Conservation (phyloP, 805 yeast species). For the Sugiyamaella marilandica region DNA sequence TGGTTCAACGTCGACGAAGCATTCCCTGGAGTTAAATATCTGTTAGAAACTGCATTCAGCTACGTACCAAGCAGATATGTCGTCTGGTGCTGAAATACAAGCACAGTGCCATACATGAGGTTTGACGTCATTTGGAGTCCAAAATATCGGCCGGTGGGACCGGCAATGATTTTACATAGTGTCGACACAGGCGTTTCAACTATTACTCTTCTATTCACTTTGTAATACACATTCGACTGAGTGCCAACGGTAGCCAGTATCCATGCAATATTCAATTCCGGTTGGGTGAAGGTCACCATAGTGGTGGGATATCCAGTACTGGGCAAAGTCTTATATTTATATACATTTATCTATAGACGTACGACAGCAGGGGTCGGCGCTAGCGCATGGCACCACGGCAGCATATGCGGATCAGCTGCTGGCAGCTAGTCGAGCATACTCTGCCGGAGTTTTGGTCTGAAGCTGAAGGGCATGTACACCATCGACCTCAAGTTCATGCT, state of each 20-base stretch:
- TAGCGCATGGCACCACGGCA: no score
- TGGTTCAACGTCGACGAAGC: neutral
- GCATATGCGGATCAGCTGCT: neutral
- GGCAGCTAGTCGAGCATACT: slow-evolving; percentile 32
- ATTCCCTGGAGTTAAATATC: neutral
- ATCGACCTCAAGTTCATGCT: slow-evolving; percentile 58
- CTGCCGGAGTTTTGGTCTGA: slow-evolving; percentile 70
- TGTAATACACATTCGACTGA: neutral
- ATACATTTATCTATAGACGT: no score
- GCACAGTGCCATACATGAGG: slow-evolving; percentile 45
- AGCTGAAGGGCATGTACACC: slow-evolving; percentile 89
- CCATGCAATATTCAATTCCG: slow-evolving; percentile 13
- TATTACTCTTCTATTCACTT: slow-evolving; percentile 27
- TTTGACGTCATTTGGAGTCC: slow-evolving; percentile 38
- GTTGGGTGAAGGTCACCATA: neutral
- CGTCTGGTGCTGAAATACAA: slow-evolving; percentile 33
- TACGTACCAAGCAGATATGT: slow-evolving; percentile 1
- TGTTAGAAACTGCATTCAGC: neutral
- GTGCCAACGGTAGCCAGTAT: slow-evolving; percentile 15
- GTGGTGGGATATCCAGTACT: no score
- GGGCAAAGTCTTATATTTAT: no score
- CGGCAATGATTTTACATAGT: slow-evolving; percentile 35
- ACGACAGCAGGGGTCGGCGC: no score
- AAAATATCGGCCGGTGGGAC: slow-evolving; percentile 14
- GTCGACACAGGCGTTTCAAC: slow-evolving; percentile 38